phyloP scores from a whole-genome alignment of 164 flowering plant genomes.

The Vitis rotundifolia region DNA sequence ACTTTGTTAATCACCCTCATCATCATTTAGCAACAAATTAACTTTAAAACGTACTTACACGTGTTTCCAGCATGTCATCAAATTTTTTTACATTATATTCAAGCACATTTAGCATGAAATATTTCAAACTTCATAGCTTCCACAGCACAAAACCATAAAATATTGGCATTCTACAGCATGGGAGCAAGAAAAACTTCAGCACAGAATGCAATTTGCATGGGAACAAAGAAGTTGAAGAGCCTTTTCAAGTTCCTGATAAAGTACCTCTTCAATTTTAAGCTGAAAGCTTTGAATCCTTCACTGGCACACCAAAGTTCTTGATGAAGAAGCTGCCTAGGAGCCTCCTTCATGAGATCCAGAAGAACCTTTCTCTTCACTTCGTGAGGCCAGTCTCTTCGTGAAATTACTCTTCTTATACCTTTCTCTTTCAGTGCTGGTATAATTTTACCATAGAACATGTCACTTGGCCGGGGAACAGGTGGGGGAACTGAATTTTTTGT shows the following conservation, averaged over 20 bases:
- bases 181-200: background rate
- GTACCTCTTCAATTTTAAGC: conserved; percentile 85
- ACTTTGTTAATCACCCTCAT: too few relatives aligned
- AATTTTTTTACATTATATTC: background rate
- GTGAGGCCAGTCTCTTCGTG: conserved; percentile 99
- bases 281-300: conserved; percentile 94
- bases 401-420: conserved; percentile 94
- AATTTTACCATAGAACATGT: conserved; percentile 98
- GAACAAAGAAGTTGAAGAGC: background rate
- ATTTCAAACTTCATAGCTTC: too few relatives aligned
- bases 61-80: too few relatives aligned
- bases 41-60: too few relatives aligned
- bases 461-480: conserved; percentile 91
- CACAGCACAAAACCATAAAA: background rate
- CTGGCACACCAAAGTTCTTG: conserved; percentile 99
- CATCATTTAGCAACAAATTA: too few relatives aligned
- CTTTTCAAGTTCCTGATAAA: background rate
- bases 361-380: conserved; percentile 95
- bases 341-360: conserved; percentile 89
- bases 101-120: background rate
- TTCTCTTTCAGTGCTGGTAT: conserved; percentile 98
- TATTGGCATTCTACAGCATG: background rate
- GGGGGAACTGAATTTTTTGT: conserved; percentile 54
- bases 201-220: background rate
- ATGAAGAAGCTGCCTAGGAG: conserved; percentile 87